Base-by-base conservation (phyloP, 768 basidiomycete species). In the Kwoniella sp. region DNA sequence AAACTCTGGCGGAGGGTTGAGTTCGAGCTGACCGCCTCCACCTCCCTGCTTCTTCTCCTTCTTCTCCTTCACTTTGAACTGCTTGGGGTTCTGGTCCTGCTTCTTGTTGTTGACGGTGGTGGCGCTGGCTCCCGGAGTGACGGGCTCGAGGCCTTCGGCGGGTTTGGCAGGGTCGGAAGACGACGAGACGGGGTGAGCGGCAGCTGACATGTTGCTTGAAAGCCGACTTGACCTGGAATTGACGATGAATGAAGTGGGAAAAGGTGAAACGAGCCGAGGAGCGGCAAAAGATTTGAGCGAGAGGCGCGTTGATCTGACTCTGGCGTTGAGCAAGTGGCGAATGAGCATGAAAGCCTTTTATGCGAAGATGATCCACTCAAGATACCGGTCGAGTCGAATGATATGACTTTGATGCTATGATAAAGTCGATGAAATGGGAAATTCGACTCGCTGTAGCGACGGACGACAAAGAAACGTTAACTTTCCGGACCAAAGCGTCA, bases 1-100 rank as follows among this genome's bases (percentile, higher is more conserved):
- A 84, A 89, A 98, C 61, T 85, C 88, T 15, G 95, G 93, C 4
- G 84, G 85, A 20, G 94, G 94, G 26, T 52, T 68, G 34, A 80
- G 70, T 69, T 81, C 80, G n/a, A 79, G 62, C 2, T 74, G 73
- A 23, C 67, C 71, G 26, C 64, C 65, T 20, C 53, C 58, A 48
- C 66, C 74, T 26, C 52, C 67, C 62, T 73, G 73, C 25, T 34
- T 65, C 64, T 77, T 75, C 28, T 73, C 75, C 72, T 81, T 79
- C 68, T 74, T 74, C 64, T 81, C 75, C 65, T 78, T 75, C 23
- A 66, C 74, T 69, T 81, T 76, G 62, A 73, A 73, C 31, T 65
- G 71, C 56, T 71, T 66, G 20, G 51, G 62, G 26, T 57, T 48
- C 13, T 58, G 62, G 37, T 56, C 57, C 37, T 66, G 26, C 53